Base-by-base conservation (phyloP, 2,329 filamentous ascomycete species). In the Xenosphaeropsis pyriputrescens region DNA sequence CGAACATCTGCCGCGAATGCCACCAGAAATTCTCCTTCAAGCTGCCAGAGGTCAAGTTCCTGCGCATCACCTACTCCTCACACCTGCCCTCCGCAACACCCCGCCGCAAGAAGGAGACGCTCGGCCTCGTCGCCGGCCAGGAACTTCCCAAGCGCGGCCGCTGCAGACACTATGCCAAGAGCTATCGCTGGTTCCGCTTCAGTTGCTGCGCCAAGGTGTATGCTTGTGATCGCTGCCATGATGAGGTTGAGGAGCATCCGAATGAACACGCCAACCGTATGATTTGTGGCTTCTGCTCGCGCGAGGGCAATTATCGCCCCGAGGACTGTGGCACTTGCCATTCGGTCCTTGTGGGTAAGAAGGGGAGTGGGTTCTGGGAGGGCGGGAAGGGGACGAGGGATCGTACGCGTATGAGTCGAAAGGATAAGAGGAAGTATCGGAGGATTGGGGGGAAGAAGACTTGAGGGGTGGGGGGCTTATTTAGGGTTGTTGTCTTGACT, bases 261-360 rank as follows among this genome's bases (percentile, higher is more conserved):
- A 78, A 83, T 45, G 85, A 91, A 59, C 85, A 84, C 67, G 85
- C 85, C 6, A 85, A 79, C 50, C 67, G 83, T 35, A 91, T 91
- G 82, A 74, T 89, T 29, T 89, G 82, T 54, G 80, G 80, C 6
- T 81, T 70, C 62, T 85, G 84, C 57, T 85, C 79, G 45, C 66
- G 85, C 37, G 85, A 93, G 62, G 83, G 89, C 60, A 76, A 76
- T 45, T 93, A 85, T 57, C 65, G 75, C 16, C 75, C 80, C 2
- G 81, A 88, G 51, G 76, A 79, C 43, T 93, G 85, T 55, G 68
- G 64, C 1, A 74, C 84, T 50, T 93, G 85, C 52, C 79, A 78
- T 35, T 64, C 76, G 26, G 71, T 68, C 36, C 69, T 91, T 11
- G 68, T 86, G 37, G 76, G 81, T 0, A 66, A 59, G 45, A 78